A percentile compares a stretch with the other conserved stretches of the same genome.
phyloP scores from a whole-genome alignment of 345 rosid species.

The Murraya koenigii region DNA sequence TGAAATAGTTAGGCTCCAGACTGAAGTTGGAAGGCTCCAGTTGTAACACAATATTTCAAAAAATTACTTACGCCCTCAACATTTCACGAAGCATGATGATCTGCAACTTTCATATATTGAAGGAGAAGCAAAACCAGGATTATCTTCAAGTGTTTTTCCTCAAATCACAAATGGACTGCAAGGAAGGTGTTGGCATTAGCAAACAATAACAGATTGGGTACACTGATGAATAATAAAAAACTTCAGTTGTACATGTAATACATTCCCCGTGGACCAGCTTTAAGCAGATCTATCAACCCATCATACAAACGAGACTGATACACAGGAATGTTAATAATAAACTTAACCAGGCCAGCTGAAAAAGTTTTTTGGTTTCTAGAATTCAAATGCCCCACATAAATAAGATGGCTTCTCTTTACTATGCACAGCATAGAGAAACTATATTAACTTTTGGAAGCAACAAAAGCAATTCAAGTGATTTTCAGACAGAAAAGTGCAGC shows the following conservation, averaged over 20 bases:
- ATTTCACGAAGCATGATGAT: neutral
- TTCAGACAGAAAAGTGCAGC: neutral
- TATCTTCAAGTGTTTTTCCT: slow-evolving; percentile 12
- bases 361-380: neutral
- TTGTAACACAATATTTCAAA: neutral
- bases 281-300: neutral
- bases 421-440: neutral
- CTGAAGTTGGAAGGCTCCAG: neutral
- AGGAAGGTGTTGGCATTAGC: slow-evolving; percentile 2
- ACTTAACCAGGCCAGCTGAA: neutral
- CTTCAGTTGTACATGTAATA: neutral
- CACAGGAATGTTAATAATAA: neutral
- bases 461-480: neutral
- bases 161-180: slow-evolving; percentile 28
- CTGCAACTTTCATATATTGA: slow-evolving; percentile 1
- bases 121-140: slow-evolving; percentile 14
- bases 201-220: neutral
- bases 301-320: neutral
- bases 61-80: neutral
- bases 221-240: neutral
- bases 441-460: neutral
- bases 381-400: neutral
- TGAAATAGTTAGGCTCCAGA: neutral
- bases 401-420: slow-evolving; percentile 4
- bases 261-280: neutral